These are phyloP conservation scores for Neonectria faginata DNA, from an alignment of 2,329 filamentous ascomycete genomes.

Conservation along the genomic window DNA sequence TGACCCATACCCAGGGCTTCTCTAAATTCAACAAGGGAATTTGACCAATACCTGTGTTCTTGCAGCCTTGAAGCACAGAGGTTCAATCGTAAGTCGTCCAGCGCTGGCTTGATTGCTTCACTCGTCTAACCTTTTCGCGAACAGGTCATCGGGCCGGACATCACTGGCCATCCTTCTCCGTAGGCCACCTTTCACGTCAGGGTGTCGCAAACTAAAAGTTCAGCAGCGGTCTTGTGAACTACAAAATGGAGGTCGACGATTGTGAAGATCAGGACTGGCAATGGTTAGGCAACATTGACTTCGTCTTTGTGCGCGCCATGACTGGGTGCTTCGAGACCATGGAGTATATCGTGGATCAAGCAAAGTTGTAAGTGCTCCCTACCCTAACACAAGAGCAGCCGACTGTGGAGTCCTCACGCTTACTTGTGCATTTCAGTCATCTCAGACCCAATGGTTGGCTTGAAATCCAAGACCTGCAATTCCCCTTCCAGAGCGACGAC, in stretches of 20 bases:
- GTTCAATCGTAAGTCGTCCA: conserved; percentile 10
- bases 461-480: conserved; percentile 21
- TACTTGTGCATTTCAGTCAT: not conserved
- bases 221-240: conserved; percentile 4
- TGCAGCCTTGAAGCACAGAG: conserved; percentile 7
- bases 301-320: no score
- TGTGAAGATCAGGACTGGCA: no score
- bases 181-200: no score
- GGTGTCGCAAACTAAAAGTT: conserved; percentile 9
- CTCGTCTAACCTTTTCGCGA: not conserved
- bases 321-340: no score
- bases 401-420: not conserved
- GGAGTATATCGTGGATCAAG: no score
- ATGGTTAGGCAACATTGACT: no score
- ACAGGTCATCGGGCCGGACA: conserved; percentile 27
- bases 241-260: no score
- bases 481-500: conserved; percentile 19
- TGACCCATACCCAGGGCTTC: no score
- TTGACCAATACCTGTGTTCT: not conserved
- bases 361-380: not conserved
- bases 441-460: conserved; percentile 22
- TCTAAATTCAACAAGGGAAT: not conserved
- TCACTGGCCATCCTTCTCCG: no score
- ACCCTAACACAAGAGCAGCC: not conserved
- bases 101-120: not conserved